Evolutionary conservation across 495 filamentous ascomycete species (phyloP).

Genomic region (Aspergillus incahuasiensis): DNA sequence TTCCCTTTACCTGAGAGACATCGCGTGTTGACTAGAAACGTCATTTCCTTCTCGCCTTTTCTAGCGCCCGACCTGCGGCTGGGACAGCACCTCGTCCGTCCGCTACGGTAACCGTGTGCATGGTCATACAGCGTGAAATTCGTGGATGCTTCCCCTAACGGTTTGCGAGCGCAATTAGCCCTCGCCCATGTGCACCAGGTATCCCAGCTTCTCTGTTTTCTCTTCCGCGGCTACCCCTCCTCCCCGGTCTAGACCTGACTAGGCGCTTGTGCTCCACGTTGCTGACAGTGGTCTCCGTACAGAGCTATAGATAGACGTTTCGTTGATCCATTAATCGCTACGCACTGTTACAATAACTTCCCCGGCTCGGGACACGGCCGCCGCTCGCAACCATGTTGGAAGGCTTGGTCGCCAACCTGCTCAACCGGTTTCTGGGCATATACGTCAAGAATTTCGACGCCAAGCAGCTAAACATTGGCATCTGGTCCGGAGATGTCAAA

Average conservation of each 20-base stretch:
- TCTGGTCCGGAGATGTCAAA: conserved; percentile 97
- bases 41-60: not conserved
- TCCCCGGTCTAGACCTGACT: not conserved
- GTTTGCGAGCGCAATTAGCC: conserved; percentile 20
- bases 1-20: not conserved
- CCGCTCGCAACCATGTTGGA: conserved; percentile 56
- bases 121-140: conserved; percentile 9
- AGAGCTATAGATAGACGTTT: conserved; percentile 2
- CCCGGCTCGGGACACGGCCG: conserved; percentile 38
- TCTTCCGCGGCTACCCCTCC: conserved; percentile 5
- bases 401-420: conserved; percentile 73
- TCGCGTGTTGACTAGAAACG: not conserved
- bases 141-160: conserved; percentile 33
- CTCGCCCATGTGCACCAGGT: conserved; percentile 14
- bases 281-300: conserved; percentile 4
- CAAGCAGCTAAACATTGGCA: conserved; percentile 92
- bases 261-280: not conserved
- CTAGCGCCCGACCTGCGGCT: conserved; percentile 6
- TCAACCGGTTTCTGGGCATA: conserved; percentile 98
- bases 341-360: conserved; percentile 9
- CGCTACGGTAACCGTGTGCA: conserved; percentile 34
- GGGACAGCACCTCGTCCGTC: conserved; percentile 7
- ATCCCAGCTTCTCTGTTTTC: not conserved
- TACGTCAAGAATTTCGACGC: conserved; percentile 99
- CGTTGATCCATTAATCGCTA: not conserved